Evolutionary conservation across 495 filamentous ascomycete species (phyloP).

Genomic region (Penicillium argentinense): DNA sequence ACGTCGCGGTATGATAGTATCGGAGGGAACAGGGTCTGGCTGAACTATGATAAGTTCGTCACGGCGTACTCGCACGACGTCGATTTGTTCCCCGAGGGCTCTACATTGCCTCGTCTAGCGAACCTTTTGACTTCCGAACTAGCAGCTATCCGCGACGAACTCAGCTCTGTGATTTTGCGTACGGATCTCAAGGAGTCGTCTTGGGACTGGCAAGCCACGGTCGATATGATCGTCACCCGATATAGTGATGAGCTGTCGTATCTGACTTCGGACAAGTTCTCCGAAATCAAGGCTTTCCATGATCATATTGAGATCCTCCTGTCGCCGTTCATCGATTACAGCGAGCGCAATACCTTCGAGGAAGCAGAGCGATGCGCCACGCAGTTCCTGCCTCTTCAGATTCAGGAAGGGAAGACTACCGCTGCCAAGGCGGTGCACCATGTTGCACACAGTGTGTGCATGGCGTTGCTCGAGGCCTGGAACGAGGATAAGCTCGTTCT

Average conservation of each 20-base stretch:
- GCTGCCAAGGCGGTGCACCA: constrained; percentile 41
- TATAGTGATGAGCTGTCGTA: constrained; percentile 54
- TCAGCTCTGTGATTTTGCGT: constrained; percentile 38
- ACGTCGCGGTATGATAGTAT: constrained; percentile 60
- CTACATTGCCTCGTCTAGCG: constrained; percentile 46
- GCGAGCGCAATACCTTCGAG: constrained; percentile 26
- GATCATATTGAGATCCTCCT: constrained; percentile 46
- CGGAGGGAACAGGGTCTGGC: constrained; percentile 47
- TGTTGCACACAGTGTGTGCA: constrained; percentile 52
- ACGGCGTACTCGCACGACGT: constrained; percentile 55
- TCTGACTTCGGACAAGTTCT: constrained; percentile 39
- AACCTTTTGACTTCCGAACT: constrained; percentile 36
- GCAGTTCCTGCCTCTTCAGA: constrained; percentile 43
- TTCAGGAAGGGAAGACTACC: constrained; percentile 15
- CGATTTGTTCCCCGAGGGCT: constrained; percentile 46
- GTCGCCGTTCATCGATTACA: constrained; percentile 51
- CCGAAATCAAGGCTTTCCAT: constrained; percentile 33
- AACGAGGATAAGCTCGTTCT: constrained; percentile 20
- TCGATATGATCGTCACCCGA: constrained; percentile 60
- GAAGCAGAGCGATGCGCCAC: constrained; percentile 49
- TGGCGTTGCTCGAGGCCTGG: constrained; percentile 43
- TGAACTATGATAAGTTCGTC: constrained; percentile 64
- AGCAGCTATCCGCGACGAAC: constrained; percentile 39
- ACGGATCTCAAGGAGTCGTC: constrained; percentile 15
- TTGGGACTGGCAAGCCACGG: constrained; percentile 60